Base-by-base conservation (phyloP, 1,139 yeast species). In the Saccharomyces hybrid region DNA sequence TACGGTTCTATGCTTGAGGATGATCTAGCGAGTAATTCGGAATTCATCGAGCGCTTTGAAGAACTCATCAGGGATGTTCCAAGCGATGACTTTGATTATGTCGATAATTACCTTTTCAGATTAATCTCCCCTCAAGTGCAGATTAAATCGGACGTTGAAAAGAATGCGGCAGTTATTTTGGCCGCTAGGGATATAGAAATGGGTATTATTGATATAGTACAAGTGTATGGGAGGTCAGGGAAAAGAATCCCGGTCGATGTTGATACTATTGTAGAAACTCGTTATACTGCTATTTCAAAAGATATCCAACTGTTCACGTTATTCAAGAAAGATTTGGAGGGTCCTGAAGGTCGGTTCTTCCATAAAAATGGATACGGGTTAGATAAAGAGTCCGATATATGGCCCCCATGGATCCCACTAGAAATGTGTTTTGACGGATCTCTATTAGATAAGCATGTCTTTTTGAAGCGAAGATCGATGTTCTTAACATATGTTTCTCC, bases 111-210 rank as follows among this genome's bases (percentile, higher is more conserved):
- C 64, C 69, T 84, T 57, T 73, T 90, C 53, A 84, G 86, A 57
- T 75, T 90, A 29, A 77, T 88, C 8, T 81, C 91, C 0, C 97
- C 97, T 0, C 97, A 90, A 67, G 79, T 90, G 52, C 95, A 90
- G 68, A 71, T 90, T 26, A 82, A 84, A 58, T 80, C 88, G 38
- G 84, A 84, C 38, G 78, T 78, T 52, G 80, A 80, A 53, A 82
- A 83, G 0, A 79, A 81, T 54, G 79, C 85, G 2, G 82, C 88
- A 49, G 76, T 88, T 12, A 70, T 88, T 52, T 69, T 89, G 7
- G 78, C 88, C 0, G 81, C 95, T 0, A 82, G 82, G 57, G 88
- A 84, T 62, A 78, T 90, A 58, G 93, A 88, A 59, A 68, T 84
- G 58, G 80, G 88, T 57, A 78, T 86, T 11, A 73, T 88, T 38